Evolutionary conservation across 106 monocot species (phyloP).

Genomic region (Dioscorea alata): DNA sequence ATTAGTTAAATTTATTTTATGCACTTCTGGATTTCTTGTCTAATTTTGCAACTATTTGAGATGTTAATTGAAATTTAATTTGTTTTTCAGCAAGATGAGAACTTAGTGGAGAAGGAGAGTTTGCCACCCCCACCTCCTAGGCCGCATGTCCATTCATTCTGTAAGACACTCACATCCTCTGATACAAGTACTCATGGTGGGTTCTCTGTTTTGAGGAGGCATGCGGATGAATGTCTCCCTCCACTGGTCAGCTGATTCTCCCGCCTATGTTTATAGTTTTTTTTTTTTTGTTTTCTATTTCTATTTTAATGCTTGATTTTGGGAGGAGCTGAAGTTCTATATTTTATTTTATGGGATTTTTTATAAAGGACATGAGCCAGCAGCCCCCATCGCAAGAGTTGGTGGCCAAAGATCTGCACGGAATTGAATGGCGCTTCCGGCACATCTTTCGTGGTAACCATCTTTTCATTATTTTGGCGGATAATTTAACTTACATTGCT

Average conservation of each 20-base stretch:
- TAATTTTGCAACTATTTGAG: no score
- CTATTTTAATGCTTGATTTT: not conserved
- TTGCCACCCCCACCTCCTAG: slow-evolving; percentile 20
- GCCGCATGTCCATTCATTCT: slow-evolving; percentile 74
- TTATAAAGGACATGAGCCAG: slow-evolving; percentile 64
- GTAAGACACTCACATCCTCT: slow-evolving; percentile 86
- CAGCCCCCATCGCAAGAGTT: slow-evolving; percentile 92
- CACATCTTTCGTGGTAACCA: slow-evolving; percentile 85
- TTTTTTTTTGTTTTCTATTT: not conserved
- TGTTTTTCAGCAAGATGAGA: slow-evolving; percentile 53
- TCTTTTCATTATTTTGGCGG: not conserved
- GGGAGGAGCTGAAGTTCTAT: not conserved
- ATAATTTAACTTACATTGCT: no score
- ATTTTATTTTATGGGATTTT: not conserved
- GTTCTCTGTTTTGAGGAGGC: slow-evolving; percentile 82
- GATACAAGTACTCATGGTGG: slow-evolving; percentile 98
- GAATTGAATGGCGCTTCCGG: slow-evolving; percentile 90
- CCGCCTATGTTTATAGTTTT: not conserved
- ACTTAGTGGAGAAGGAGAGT: slow-evolving; percentile 44
- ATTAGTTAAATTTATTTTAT: no score
- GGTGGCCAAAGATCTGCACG: slow-evolving; percentile 89
- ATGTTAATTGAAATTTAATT: no score
- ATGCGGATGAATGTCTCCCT: slow-evolving; percentile 95
- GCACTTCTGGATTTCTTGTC: no score
- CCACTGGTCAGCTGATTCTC: slow-evolving; percentile 48